Evolutionary conservation across 192 early-diverging fungal genomes (phyloP).

Genomic region (Lobosporangium transversale): DNA sequence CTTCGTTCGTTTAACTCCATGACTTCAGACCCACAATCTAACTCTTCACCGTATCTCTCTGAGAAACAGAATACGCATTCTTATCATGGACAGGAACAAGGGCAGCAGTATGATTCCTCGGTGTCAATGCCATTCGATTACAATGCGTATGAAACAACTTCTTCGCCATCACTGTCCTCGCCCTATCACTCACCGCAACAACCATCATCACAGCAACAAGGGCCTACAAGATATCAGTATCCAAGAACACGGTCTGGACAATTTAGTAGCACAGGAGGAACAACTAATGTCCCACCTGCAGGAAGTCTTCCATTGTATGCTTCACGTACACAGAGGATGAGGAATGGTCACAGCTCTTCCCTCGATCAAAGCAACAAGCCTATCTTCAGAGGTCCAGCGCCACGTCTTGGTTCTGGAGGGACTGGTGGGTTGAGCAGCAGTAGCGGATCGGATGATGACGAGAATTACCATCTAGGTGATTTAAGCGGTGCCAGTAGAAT

Average conservation of each 20-base stretch:
- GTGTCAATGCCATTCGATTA: constrained; percentile 25
- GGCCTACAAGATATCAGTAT: constrained; percentile 39
- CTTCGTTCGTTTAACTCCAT: neutral
- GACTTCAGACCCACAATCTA: too few species aligned
- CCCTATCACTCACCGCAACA: constrained; percentile 34
- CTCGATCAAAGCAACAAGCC: constrained; percentile 39
- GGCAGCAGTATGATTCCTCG: neutral
- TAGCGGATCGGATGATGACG: constrained; percentile 19
- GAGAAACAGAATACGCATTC: constrained; percentile 7
- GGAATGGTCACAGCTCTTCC: constrained; percentile 41
- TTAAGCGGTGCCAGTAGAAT: constrained; percentile 7
- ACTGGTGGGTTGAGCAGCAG: constrained; percentile 42
- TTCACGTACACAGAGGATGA: constrained; percentile 42
- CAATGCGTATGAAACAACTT: constrained; percentile 17
- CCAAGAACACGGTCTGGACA: constrained; percentile 28
- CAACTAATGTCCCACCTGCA: too few species aligned
- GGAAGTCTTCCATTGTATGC: constrained; percentile 34
- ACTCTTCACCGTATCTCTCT: neutral
- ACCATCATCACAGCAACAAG: constrained; percentile 14
- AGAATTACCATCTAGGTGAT: constrained; percentile 16
- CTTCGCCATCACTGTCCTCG: constrained; percentile 30
- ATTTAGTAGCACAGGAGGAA: neutral
- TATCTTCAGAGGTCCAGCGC: constrained; percentile 22
- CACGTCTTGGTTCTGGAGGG: constrained; percentile 28
- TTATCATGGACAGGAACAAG: too few species aligned